Evolutionary conservation across 768 basidiomycete species (phyloP).

Genomic region (Leccinum barrowsii): DNA sequence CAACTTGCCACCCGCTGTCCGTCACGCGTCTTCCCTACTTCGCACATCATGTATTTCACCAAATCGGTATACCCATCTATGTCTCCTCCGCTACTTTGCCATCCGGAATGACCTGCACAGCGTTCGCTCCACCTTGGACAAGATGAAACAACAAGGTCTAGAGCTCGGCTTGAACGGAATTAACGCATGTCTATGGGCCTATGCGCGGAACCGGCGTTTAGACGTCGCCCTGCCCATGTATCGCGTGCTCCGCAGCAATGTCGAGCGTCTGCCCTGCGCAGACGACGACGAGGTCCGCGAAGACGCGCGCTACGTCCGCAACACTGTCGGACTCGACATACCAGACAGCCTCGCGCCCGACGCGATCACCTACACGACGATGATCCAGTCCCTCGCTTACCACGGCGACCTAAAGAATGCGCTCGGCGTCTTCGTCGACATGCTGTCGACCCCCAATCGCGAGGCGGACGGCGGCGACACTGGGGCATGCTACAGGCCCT

Average conservation of each 20-base stretch:
- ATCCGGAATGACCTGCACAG: constrained; percentile 44
- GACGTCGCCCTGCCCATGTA: constrained; percentile 64
- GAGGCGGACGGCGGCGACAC: constrained; percentile 29
- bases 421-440: constrained; percentile 61
- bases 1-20: constrained; percentile 38
- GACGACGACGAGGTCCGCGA: constrained; percentile 34
- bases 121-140: constrained; percentile 52
- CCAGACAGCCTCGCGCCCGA: constrained; percentile 49
- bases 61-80: constrained; percentile 60
- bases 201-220: constrained; percentile 46
- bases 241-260: constrained; percentile 55
- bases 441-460: constrained; percentile 48
- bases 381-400: constrained; percentile 71
- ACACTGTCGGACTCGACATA: constrained; percentile 45
- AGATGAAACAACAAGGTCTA: constrained; percentile 48
- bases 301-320: constrained; percentile 37
- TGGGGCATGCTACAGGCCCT: constrained; percentile 38
- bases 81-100: constrained; percentile 55
- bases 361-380: constrained; percentile 58
- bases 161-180: constrained; percentile 61
- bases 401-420: constrained; percentile 59
- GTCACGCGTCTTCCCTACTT: constrained; percentile 53
- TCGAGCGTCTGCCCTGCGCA: constrained; percentile 35
- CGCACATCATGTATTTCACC: constrained; percentile 51
- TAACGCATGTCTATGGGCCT: constrained; percentile 73